Evolutionary conservation across 257 asterid species (phyloP).

Genomic region (Solanum piurae): DNA sequence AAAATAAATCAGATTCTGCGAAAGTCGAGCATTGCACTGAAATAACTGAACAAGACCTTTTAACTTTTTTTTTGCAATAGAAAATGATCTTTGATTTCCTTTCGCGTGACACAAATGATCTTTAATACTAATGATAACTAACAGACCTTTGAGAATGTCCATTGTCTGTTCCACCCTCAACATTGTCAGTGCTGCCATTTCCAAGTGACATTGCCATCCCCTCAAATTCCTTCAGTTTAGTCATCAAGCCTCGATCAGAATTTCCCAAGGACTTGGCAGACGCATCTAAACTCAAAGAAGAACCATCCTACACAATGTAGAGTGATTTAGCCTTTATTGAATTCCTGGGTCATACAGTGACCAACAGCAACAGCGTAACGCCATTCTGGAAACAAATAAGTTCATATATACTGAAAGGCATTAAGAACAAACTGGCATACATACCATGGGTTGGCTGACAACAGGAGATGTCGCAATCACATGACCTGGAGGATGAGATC

Average conservation of each 20-base stretch:
- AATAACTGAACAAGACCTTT: neutral
- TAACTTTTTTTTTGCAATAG: neutral
- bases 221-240: conserved; percentile 69
- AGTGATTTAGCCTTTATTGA: neutral
- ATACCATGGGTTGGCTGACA: conserved; percentile 20
- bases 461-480: conserved; percentile 12
- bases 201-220: conserved; percentile 85
- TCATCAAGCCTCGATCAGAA: conserved; percentile 45
- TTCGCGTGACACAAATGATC: neutral
- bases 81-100: neutral
- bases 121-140: neutral
- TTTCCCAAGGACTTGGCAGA: conserved; percentile 54
- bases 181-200: conserved; percentile 43
- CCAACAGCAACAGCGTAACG: neutral
- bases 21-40: neutral
- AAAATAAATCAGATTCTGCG: neutral
- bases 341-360: neutral
- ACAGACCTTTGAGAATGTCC: conserved; percentile 68
- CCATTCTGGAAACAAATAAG: neutral
- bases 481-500: conserved; percentile 20
- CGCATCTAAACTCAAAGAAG: conserved; percentile 48
- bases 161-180: conserved; percentile 52
- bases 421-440: neutral
- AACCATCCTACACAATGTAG: conserved; percentile 43
- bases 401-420: neutral